Percentiles rank a stretch among this genome's conserved stretches.
Evolutionary conservation across 345 rosid genomes (phyloP).

Genomic region (Acer negundo): DNA sequence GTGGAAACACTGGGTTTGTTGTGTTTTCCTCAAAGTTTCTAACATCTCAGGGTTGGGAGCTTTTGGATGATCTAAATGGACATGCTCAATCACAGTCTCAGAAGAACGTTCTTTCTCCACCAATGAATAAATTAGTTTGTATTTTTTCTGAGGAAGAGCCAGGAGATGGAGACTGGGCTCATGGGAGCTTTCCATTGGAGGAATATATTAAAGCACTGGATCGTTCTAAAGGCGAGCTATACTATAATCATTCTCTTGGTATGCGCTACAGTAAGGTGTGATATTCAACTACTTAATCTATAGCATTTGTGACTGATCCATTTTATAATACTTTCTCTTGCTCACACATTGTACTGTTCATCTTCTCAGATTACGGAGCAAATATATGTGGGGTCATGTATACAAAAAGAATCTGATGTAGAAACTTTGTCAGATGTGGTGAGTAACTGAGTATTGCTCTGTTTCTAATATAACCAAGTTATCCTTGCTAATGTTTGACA

Average conservation of each 20-base stretch:
- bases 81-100: slow-evolving; percentile 30
- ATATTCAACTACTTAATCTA: slow-evolving; percentile 8
- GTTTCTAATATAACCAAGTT: not conserved
- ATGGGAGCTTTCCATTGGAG: slow-evolving; percentile 86
- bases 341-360: slow-evolving; percentile 14
- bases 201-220: slow-evolving; percentile 85
- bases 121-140: slow-evolving; percentile 56
- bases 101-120: slow-evolving; percentile 45
- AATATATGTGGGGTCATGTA: slow-evolving; percentile 82
- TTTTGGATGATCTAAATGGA: slow-evolving; percentile 46
- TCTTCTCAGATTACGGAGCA: slow-evolving; percentile 82
- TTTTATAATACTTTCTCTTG: not conserved
- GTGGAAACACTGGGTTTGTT: slow-evolving; percentile 77
- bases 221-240: slow-evolving; percentile 86
- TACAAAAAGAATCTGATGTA: slow-evolving; percentile 83
- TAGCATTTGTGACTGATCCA: slow-evolving; percentile 2
- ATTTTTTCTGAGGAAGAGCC: slow-evolving; percentile 70
- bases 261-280: slow-evolving; percentile 91
- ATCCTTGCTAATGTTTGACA: not conserved
- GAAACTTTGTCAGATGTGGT: slow-evolving; percentile 60
- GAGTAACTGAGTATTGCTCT: slow-evolving; percentile 59
- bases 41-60: slow-evolving; percentile 61
- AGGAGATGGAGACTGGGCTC: slow-evolving; percentile 90
- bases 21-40: slow-evolving; percentile 74
- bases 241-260: slow-evolving; percentile 84